phyloP scores from a whole-genome alignment of 169 alveolate species.

The Plasmodium relictum region DNA sequence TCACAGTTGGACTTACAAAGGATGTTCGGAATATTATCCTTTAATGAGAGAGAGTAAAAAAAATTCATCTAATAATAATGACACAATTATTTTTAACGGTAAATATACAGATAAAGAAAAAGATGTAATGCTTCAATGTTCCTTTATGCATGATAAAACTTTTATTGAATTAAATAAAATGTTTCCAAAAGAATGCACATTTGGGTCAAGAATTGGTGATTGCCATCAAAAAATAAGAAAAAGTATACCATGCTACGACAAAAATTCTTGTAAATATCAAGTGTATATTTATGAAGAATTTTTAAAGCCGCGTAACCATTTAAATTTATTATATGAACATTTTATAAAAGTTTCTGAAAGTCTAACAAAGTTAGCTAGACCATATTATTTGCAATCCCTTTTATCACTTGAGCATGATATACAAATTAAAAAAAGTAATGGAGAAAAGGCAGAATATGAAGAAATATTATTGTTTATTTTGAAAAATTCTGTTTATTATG shows the following conservation, averaged over 20 bases:
- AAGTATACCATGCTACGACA: conserved; percentile 54
- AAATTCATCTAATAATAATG: neutral
- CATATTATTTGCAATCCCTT: conserved; percentile 67
- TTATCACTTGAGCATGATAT: conserved; percentile 72
- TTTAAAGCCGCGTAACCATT: conserved; percentile 78
- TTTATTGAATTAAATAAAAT: conserved; percentile 57
- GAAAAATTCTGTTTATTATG: conserved; percentile 69
- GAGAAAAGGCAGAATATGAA: conserved; percentile 42
- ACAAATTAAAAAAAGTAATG: conserved; percentile 62
- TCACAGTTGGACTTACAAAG: conserved; percentile 61
- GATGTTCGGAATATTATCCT: conserved; percentile 79
- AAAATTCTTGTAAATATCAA: conserved; percentile 59
- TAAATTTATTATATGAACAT: conserved; percentile 77
- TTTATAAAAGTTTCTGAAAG: conserved; percentile 81
- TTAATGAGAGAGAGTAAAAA: conserved; percentile 50
- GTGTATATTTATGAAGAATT: conserved; percentile 72
- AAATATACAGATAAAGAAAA: conserved; percentile 47
- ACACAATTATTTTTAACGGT: conserved; percentile 46
- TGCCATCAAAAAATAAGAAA: conserved; percentile 77
- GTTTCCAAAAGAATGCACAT: conserved; percentile 80
- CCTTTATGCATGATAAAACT: conserved; percentile 75
- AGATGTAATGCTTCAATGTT: conserved; percentile 64
- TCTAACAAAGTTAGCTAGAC: conserved; percentile 71
- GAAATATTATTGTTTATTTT: conserved; percentile 58
- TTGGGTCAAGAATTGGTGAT: conserved; percentile 79